These are phyloP conservation scores for Lagerstroemia speciosa DNA, from an alignment of 345 rosid species.

Conservation along the genomic window DNA sequence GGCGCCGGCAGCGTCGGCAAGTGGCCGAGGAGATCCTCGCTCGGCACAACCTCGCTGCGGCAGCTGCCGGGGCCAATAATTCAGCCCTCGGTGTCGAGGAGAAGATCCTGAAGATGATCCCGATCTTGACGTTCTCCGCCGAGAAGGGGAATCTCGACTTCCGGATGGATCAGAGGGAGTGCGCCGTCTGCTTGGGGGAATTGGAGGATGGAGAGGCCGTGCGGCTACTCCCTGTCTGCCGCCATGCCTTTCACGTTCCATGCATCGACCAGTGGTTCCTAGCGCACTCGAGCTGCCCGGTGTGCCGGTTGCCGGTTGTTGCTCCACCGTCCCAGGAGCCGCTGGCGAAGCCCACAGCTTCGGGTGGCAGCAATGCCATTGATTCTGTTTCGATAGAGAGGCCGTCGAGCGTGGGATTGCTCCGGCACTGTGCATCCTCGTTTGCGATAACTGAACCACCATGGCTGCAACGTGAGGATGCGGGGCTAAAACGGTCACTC, in stretches of 20 bases:
- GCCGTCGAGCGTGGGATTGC: background rate
- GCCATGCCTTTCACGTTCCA: slow-evolving; percentile 58
- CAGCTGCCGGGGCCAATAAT: background rate
- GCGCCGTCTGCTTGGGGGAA: slow-evolving; percentile 47
- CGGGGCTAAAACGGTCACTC: background rate
- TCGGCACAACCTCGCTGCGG: background rate
- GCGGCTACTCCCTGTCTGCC: slow-evolving; percentile 55
- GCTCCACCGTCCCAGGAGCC: background rate
- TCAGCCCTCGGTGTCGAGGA: slow-evolving; percentile 22
- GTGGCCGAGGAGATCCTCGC: background rate
- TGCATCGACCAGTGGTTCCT: slow-evolving; percentile 68
- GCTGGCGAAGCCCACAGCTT: background rate
- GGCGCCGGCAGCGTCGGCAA: slow-evolving; percentile 3
- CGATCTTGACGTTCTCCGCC: slow-evolving; percentile 21
- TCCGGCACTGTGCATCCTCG: background rate
- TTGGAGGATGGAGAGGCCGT: slow-evolving; percentile 41
- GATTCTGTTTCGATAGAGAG: background rate
- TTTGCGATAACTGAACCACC: background rate
- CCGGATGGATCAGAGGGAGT: slow-evolving; percentile 24
- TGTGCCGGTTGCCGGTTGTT: slow-evolving; percentile 38
- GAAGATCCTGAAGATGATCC: slow-evolving; percentile 29
- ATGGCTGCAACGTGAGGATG: background rate
- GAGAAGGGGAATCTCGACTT: background rate
- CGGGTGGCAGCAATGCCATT: slow-evolving; percentile 11
- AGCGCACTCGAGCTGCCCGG: slow-evolving; percentile 52